Base-by-base conservation (phyloP, 306 rosid species). In the Casuarina cunninghamiana region DNA sequence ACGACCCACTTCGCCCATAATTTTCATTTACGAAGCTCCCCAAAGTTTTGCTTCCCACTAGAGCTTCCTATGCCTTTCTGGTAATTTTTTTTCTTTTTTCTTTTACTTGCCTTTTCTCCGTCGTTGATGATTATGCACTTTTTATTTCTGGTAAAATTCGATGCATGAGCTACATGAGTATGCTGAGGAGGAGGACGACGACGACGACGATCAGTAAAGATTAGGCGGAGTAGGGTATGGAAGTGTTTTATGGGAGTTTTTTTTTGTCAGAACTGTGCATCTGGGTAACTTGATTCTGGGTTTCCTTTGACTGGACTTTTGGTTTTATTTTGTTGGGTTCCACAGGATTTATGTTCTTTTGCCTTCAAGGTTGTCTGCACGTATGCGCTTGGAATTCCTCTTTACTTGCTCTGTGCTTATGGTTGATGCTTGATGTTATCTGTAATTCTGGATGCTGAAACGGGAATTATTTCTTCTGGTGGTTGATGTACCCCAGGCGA, bases 31-130 rank as follows among this genome's bases (percentile, higher is more conserved):
- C 68, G 51, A 58, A 75, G 45, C 42, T 5, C 19, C 37, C 76
- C 21, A 6, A 10, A 43, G 19, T 39, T 68, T 81, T 80, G 86
- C 80, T 74, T 79, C 78, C 83, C 82, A 74, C 83, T 75, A 78
- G 12, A 16, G 58, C 42, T 73, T 69, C 45, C 17, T 13, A 71
- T 13, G 69, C 50, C 53, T 67, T 73, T 74, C 69, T 38, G 83
- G 83, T 79, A 72, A 53, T 78, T 68, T 1, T 72, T 21, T 50
- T 37, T 72, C 35, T 6, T 75, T 48, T 77, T 77, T 38, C 35
- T 62, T 9, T 76, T 21, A 7, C 43, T 10, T 51, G 13, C 55
- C 38, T 54, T 53, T 45, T 62, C 46, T 19, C 19, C 74, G 41
- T 73, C 67, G 55, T 58, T 15, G 39, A 77, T 71, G 73, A 53